Conservation (phyloP, 495 filamentous ascomycete species). For the Umbilicaria muhlenbergii region DNA sequence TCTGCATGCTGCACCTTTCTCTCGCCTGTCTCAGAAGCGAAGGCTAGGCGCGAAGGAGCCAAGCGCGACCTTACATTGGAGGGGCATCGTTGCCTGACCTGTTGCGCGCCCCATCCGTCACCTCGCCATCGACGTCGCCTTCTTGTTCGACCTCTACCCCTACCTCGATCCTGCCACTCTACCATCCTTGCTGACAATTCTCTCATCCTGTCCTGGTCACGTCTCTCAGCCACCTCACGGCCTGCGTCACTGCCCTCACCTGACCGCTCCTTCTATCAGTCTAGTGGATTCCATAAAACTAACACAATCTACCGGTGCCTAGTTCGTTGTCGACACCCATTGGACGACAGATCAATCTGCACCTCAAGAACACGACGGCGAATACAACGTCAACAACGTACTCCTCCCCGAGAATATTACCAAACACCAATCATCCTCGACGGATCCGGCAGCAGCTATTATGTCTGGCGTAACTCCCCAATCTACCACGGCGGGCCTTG, state of each 20-base stretch:
- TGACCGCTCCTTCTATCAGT: background rate
- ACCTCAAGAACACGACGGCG: conserved; percentile 61
- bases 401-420: conserved; percentile 58
- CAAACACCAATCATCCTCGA: conserved; percentile 18
- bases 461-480: conserved; percentile 56
- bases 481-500: conserved; percentile 61
- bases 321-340: conserved; percentile 85
- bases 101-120: background rate
- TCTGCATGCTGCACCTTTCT: too few species aligned
- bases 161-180: too few species aligned
- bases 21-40: too few species aligned
- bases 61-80: background rate
- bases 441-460: conserved; percentile 23
- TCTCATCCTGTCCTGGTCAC: background rate
- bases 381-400: conserved; percentile 79
- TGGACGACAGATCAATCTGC: conserved; percentile 71
- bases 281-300: background rate
- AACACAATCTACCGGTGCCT: conserved; percentile 1
- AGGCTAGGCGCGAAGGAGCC: too few species aligned
- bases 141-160: too few species aligned
- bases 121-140: too few species aligned
- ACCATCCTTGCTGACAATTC: conserved; percentile 1
- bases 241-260: background rate
- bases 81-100: background rate
- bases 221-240: conserved; percentile 1